Evolutionary conservation across 352 stramenopile genomes (phyloP).

Genomic region (Pseudoperonospora humuli): DNA sequence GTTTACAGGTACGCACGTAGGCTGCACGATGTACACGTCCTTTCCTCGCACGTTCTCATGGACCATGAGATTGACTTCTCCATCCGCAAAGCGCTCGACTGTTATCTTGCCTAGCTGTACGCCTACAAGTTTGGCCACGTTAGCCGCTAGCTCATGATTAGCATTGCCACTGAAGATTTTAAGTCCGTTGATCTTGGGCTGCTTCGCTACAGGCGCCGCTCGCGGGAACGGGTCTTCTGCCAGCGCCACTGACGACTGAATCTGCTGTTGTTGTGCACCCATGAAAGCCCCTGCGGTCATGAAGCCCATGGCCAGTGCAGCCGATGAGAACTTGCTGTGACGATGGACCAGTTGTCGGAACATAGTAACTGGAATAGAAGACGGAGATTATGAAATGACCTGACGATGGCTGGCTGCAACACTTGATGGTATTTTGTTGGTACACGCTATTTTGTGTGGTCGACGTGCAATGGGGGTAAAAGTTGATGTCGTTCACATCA

Average conservation of each 20-base stretch:
- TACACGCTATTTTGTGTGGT: background rate
- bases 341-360: constrained; percentile 64
- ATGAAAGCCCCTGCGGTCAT: constrained; percentile 34
- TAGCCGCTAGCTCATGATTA: constrained; percentile 93
- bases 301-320: constrained; percentile 43
- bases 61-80: constrained; percentile 99
- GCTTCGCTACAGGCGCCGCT: constrained; percentile 61
- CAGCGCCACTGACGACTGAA: constrained; percentile 11
- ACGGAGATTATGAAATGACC: too few species aligned
- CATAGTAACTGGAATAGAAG: constrained; percentile 24
- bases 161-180: constrained; percentile 99
- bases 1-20: constrained; percentile 98
- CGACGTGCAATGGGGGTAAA: too few species aligned
- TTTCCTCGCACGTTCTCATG: constrained; percentile 99
- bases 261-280: constrained; percentile 21
- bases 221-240: constrained; percentile 53
- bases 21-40: constrained; percentile 99
- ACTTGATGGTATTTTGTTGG: background rate
- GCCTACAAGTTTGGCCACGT: constrained; percentile 96
- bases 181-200: constrained; percentile 87
- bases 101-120: constrained; percentile 97
- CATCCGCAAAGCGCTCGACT: constrained; percentile 97
- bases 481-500: background rate
- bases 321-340: constrained; percentile 36
- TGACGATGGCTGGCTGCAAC: constrained; percentile 11